Conservation (phyloP, 2,329 filamentous ascomycete species). For the Mycosphaerella arachidis region DNA sequence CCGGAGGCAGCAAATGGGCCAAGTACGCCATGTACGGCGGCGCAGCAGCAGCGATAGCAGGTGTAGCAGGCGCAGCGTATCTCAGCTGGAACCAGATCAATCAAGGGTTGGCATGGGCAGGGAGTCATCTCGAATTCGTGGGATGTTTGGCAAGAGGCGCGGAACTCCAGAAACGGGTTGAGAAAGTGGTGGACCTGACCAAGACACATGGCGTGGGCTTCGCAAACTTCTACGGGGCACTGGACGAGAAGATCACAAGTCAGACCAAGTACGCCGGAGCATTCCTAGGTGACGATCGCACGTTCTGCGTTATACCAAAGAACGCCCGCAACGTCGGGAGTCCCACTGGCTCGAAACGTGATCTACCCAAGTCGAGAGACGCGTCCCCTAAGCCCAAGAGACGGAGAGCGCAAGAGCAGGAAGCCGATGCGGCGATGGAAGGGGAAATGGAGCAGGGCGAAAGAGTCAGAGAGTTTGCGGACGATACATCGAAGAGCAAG, state of each 20-base stretch:
- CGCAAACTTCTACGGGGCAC: constrained; percentile 78
- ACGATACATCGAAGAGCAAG: constrained; percentile 32
- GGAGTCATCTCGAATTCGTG: constrained; percentile 89
- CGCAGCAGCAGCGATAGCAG: constrained; percentile 71
- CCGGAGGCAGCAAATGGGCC: constrained; percentile 32
- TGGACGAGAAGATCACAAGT: constrained; percentile 59
- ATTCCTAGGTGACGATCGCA: constrained; percentile 64
- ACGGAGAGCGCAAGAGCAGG: constrained; percentile 16
- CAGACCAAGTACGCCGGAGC: constrained; percentile 49
- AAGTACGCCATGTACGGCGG: constrained; percentile 82
- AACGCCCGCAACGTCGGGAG: constrained; percentile 12
- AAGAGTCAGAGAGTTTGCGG: constrained; percentile 32
- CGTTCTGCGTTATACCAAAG: constrained; percentile 79
- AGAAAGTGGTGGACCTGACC: constrained; percentile 61
- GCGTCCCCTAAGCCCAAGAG: constrained; percentile 6
- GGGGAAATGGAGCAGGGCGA: constrained; percentile 31
- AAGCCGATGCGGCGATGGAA: constrained; percentile 23
- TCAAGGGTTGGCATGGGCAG: constrained; percentile 73
- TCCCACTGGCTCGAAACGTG: constrained; percentile 25
- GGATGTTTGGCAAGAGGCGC: constrained; percentile 80
- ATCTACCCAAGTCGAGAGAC: constrained; percentile 7
- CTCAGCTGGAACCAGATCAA: constrained; percentile 75
- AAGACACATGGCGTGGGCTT: constrained; percentile 68
- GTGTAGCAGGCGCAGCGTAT: constrained; percentile 82
- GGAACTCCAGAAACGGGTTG: constrained; percentile 71